Base-by-base conservation (phyloP, 345 rosid species). In the Eucalyptus decipiens region DNA sequence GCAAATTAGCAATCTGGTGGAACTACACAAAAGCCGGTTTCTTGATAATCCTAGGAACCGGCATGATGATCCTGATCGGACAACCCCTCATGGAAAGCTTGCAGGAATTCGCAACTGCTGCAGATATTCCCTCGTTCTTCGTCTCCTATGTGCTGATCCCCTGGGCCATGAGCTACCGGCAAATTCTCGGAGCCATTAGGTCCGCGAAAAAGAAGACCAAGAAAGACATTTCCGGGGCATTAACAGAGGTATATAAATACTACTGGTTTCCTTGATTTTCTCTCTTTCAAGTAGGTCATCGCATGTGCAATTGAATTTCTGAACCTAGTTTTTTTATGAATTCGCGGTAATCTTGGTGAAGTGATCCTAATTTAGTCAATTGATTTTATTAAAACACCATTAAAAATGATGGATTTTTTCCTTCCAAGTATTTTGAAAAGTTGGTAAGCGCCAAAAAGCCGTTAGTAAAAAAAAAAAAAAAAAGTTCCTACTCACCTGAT, bases 111-210 rank as follows among this genome's bases (percentile, higher is more conserved):
- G 89, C 94, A 4, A 80, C 89, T 7, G 91, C 92, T 7, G 90
- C 72, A 4, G 89, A 85, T 42, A 88, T 94, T 28, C 92, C 94
- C 16, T 93, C 94, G 6, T 94, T 93, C 89, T 54, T 91, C 52
- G 87, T 91, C 40, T 91, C 95, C 18, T 94, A 93, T 76, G 89
- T 93, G 37, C 85, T 93, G 28, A 42, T 93, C 52, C 96, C 96
- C 30, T 81, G 93, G 40, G 94, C 94, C 58, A 69, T 91, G 89
- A 87, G 86, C 89, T 93, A 90, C 92, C 91, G 89, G 90, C 92
- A 86, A 81, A 89, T 88, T 15, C 54, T 85, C 1, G 50, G 17
- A 4, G 90, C 90, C 34, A 87, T 94, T 14, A 15, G 81, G 58
- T 89, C 95, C 50, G 94, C 94, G 24, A 91, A 49, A 24, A 76